A percentile compares a stretch with the other conserved stretches of the same genome.
These are phyloP conservation scores for Cryptococcus neoformans DNA, from an alignment of 1,284 basidiomycete species.

Conservation along the genomic window DNA sequence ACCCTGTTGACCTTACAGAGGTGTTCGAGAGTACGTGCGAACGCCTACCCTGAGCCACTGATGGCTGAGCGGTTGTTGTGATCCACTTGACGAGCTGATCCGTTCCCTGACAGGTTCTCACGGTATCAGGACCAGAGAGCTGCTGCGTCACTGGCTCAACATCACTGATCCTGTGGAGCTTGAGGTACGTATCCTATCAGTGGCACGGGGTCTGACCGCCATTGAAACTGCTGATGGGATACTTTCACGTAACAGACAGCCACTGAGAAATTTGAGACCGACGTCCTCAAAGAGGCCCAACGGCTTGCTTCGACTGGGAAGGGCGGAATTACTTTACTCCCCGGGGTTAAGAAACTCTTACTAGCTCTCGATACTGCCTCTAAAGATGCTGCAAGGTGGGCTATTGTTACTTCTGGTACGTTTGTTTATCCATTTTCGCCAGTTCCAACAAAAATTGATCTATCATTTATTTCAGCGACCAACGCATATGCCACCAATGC, in stretches of 20 bases:
- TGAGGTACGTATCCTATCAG: slow-evolving; percentile 50
- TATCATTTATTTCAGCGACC: slow-evolving; percentile 53
- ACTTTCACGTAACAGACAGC: slow-evolving; percentile 10
- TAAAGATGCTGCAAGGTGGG: slow-evolving; percentile 59
- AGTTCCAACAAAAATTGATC: not conserved
- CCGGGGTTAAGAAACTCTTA: slow-evolving; percentile 38
- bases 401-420: slow-evolving; percentile 64
- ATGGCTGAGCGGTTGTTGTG: not conserved
- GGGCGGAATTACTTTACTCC: slow-evolving; percentile 39
- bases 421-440: not conserved
- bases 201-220: not conserved
- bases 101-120: slow-evolving; percentile 58
- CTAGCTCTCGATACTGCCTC: not conserved
- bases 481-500: slow-evolving; percentile 63
- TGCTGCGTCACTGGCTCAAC: slow-evolving; percentile 63
- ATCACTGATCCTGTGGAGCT: slow-evolving; percentile 59
- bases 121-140: slow-evolving; percentile 67
- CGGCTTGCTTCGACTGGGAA: slow-evolving; percentile 34
- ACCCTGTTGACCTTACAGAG: slow-evolving; percentile 37
- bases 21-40: slow-evolving; percentile 39
- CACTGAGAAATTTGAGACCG: slow-evolving; percentile 39
- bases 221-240: not conserved
- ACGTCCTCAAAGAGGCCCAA: slow-evolving; percentile 41
- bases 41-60: too few relatives aligned
- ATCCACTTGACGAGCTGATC: not conserved